Conservation (phyloP, 495 filamentous ascomycete genomes). For the Xylaria longipes region DNA sequence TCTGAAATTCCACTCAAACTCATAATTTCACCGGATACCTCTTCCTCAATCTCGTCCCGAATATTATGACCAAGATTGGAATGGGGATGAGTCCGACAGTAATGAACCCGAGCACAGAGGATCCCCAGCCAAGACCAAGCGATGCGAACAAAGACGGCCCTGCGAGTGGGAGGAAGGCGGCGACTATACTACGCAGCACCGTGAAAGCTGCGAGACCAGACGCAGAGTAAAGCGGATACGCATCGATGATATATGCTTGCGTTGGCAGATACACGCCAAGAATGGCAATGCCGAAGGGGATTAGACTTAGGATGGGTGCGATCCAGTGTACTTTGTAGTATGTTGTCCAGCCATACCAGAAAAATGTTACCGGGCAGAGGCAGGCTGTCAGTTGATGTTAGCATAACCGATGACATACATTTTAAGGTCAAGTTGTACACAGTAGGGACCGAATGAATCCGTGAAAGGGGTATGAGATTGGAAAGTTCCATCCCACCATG, state of each 20-base stretch:
- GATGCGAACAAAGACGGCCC: constrained; percentile 54
- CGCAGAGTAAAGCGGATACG: constrained; percentile 63
- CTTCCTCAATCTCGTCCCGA: constrained; percentile 36
- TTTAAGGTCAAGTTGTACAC: background rate
- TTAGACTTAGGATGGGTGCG: constrained; percentile 59
- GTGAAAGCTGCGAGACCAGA: constrained; percentile 59
- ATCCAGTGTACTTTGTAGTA: constrained; percentile 53
- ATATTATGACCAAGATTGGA: constrained; percentile 40
- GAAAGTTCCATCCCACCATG: background rate
- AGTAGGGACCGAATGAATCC: background rate
- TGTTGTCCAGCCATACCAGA: constrained; percentile 58
- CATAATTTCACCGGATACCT: constrained; percentile 35
- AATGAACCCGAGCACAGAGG: constrained; percentile 58
- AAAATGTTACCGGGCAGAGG: constrained; percentile 53
- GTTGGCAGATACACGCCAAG: constrained; percentile 58
- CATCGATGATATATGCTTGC: constrained; percentile 65
- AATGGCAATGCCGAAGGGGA: constrained; percentile 58
- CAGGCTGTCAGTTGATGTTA: constrained; percentile 25
- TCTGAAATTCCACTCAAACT: no score
- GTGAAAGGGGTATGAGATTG: background rate
- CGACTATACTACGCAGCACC: constrained; percentile 57
- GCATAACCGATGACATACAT: background rate
- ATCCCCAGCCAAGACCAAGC: constrained; percentile 64
- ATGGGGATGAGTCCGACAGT: constrained; percentile 53
- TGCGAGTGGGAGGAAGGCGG: constrained; percentile 61